Conservation (phyloP, 2,329 filamentous ascomycete species). For the Fusarium decemcellulare region DNA sequence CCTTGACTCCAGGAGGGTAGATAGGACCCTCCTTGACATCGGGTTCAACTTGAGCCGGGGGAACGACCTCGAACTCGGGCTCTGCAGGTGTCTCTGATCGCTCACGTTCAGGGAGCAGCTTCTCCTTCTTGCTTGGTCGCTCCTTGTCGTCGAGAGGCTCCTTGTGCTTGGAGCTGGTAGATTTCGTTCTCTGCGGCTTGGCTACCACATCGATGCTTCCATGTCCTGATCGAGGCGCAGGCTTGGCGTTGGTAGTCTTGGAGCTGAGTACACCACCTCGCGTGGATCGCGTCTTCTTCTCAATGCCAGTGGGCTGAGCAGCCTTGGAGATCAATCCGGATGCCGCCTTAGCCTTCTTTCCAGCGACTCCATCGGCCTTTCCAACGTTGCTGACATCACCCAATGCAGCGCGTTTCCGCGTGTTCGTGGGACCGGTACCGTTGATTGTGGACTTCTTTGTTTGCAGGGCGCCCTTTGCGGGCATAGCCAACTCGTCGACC, state of each 20-base stretch:
- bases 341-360: constrained; percentile 81
- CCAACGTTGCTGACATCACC: constrained; percentile 96
- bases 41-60: constrained; percentile 27
- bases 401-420: constrained; percentile 85
- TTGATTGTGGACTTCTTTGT: constrained; percentile 75
- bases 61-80: constrained; percentile 28
- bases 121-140: constrained; percentile 77
- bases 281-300: constrained; percentile 76
- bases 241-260: constrained; percentile 80
- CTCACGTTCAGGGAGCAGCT: constrained; percentile 46
- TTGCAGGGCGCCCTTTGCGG: constrained; percentile 75
- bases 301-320: constrained; percentile 82
- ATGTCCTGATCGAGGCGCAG: constrained; percentile 76
- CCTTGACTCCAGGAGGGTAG: constrained; percentile 58
- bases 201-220: constrained; percentile 69
- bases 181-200: constrained; percentile 76
- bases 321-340: constrained; percentile 82
- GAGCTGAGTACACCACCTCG: constrained; percentile 73
- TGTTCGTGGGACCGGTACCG: constrained; percentile 62
- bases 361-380: constrained; percentile 79
- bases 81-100: constrained; percentile 57
- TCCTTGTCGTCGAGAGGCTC: constrained; percentile 73
- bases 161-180: constrained; percentile 71
- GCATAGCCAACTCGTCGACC: constrained; percentile 72
- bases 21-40: constrained; percentile 25